phyloP scores from a whole-genome alignment of 148 eudicot genomes.

The Drosera capensis region DNA sequence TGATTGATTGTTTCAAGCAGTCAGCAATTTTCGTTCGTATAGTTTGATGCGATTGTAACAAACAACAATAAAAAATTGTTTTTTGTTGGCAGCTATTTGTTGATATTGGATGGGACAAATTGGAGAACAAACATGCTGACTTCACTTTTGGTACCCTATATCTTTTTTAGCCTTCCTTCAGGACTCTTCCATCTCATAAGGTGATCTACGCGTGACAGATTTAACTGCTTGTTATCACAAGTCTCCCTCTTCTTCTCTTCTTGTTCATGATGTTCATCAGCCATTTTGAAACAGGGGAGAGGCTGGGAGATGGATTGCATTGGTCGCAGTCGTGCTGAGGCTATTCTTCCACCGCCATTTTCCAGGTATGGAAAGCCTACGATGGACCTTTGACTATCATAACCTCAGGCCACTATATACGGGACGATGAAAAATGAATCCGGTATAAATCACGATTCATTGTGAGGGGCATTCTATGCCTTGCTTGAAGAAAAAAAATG shows the following conservation, averaged over 20 bases:
- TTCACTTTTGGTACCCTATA: conserved; percentile 67
- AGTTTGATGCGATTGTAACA: neutral
- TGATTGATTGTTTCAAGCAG: neutral
- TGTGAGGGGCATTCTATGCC: too few relatives aligned
- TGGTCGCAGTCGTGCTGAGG: conserved; percentile 67
- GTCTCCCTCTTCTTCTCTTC: neutral
- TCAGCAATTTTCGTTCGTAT: neutral
- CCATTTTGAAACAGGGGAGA: conserved; percentile 32
- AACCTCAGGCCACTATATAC: too few relatives aligned
- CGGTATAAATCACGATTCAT: too few relatives aligned
- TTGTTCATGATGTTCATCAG: neutral
- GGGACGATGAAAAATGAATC: too few relatives aligned
- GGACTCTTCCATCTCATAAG: conserved; percentile 43
- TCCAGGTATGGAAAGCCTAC: conserved; percentile 34
- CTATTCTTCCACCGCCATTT: conserved; percentile 73
- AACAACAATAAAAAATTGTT: neutral
- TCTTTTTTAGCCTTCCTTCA: conserved; percentile 65
- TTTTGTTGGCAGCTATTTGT: conserved; percentile 51
- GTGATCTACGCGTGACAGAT: conserved; percentile 11
- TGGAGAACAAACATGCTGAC: conserved; percentile 93
- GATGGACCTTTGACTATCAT: neutral
- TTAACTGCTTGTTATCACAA: neutral
- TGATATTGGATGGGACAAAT: conserved; percentile 76
- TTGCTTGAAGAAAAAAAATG: too few relatives aligned
- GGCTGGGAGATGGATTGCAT: conserved; percentile 72